These are phyloP conservation scores for Oxytropis ochrocephala DNA, from an alignment of 306 rosid genomes.

Conservation along the genomic window DNA sequence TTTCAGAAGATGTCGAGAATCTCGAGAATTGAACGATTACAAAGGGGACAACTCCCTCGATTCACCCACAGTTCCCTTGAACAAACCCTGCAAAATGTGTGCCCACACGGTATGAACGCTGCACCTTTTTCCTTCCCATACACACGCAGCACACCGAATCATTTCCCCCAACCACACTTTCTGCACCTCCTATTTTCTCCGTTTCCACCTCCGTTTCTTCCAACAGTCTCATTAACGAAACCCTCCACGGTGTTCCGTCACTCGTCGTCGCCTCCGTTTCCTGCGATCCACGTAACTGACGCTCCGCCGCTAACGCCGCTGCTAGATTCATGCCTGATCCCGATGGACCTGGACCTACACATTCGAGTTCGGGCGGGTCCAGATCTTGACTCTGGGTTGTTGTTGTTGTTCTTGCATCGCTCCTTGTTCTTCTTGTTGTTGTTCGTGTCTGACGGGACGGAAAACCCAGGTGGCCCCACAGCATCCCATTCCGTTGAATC, in stretches of 20 bases:
- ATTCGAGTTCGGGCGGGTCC: conserved; percentile 25
- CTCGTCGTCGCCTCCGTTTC: conserved; percentile 21
- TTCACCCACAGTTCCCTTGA: conserved; percentile 94
- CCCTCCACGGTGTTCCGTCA: conserved; percentile 49
- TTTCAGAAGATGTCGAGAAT: conserved; percentile 75
- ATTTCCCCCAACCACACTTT: conserved; percentile 2
- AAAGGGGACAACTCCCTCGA: conserved; percentile 90
- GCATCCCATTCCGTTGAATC: conserved; percentile 69
- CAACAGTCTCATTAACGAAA: conserved; percentile 71
- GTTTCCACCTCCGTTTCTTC: conserved; percentile 50
- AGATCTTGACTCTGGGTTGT: conserved; percentile 25
- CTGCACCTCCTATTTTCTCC: conserved; percentile 8
- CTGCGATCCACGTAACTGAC: conserved; percentile 51
- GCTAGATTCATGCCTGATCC: conserved; percentile 80
- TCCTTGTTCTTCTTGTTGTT: conserved; percentile 8
- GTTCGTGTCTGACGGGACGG: conserved; percentile 30
- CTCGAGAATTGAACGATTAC: conserved; percentile 87
- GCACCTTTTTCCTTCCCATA: conserved; percentile 86
- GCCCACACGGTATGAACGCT: conserved; percentile 97
- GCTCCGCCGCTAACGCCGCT: conserved; percentile 86
- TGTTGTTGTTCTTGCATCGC: not conserved
- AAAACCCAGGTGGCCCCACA: conserved; percentile 81
- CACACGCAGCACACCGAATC: conserved; percentile 97
- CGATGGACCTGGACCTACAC: conserved; percentile 26
- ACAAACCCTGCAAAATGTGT: conserved; percentile 93